Conservation (phyloP, 768 basidiomycete genomes). For the Russula abietina region DNA sequence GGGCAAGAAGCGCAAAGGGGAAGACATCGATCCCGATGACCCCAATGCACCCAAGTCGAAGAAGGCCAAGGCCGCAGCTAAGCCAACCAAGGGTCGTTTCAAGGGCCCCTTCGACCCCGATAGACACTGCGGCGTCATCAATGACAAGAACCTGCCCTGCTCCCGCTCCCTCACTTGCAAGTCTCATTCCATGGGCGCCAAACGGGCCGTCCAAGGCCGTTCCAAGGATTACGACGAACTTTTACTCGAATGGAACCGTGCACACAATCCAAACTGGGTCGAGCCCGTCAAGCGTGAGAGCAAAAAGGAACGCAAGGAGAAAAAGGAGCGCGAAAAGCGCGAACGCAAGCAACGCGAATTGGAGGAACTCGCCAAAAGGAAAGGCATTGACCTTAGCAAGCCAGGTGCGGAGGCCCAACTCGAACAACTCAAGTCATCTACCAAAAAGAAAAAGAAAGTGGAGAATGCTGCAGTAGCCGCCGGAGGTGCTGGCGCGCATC, state of each 20-base stretch:
- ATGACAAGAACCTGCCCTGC: conserved; percentile 88
- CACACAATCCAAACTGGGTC: conserved; percentile 80
- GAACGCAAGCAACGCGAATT: conserved; percentile 73
- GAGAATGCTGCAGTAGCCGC: conserved; percentile 38
- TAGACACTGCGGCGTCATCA: conserved; percentile 94
- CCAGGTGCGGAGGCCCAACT: conserved; percentile 34
- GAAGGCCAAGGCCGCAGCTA: conserved; percentile 61
- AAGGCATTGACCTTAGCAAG: conserved; percentile 47
- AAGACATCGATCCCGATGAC: conserved; percentile 61
- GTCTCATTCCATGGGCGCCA: conserved; percentile 95
- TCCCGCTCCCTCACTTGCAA: conserved; percentile 96
- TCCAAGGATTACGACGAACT: conserved; percentile 80
- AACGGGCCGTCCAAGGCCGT: conserved; percentile 85
- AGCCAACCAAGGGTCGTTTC: conserved; percentile 70
- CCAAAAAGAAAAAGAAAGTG: conserved; percentile 61
- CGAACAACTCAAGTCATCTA: conserved; percentile 35
- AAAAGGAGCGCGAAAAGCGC: conserved; percentile 70
- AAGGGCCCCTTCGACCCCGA: conserved; percentile 89
- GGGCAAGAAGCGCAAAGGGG: conserved; percentile 77
- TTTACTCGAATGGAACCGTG: conserved; percentile 86
- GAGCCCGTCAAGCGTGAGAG: conserved; percentile 83
- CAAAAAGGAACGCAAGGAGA: conserved; percentile 83
- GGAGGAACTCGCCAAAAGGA: conserved; percentile 57
- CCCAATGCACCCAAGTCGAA: conserved; percentile 65
- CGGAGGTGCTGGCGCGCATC: conserved; percentile 31